Evolutionary conservation across 768 basidiomycete species (phyloP).

Genomic region (Psilocybe azurescens): DNA sequence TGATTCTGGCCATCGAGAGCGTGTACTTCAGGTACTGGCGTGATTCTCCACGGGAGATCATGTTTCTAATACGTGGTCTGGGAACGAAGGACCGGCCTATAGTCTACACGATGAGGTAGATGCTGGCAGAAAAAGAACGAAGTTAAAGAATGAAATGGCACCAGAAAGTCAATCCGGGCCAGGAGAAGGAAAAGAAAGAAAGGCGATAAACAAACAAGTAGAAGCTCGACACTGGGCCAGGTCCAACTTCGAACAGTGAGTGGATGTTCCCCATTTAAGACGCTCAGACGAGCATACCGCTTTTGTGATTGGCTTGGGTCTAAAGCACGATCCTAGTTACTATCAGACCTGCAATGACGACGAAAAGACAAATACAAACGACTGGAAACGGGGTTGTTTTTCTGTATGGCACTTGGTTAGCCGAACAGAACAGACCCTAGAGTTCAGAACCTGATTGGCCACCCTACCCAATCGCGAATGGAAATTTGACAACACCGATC

Average conservation of each 20-base stretch:
- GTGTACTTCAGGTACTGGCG: constrained; percentile 24
- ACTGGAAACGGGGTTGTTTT: neutral
- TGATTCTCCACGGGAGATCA: neutral
- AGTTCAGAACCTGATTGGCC: too few species aligned
- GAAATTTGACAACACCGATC: too few species aligned
- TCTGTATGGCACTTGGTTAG: too few species aligned
- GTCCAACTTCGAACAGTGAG: neutral
- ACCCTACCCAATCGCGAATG: too few species aligned
- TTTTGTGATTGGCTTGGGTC: neutral
- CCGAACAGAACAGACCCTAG: too few species aligned
- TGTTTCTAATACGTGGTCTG: neutral
- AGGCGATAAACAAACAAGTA: neutral
- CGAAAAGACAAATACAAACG: neutral
- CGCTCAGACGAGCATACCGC: neutral
- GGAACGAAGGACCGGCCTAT: neutral
- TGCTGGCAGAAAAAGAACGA: neutral
- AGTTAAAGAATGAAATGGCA: neutral
- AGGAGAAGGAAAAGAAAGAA: neutral
- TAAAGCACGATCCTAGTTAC: neutral
- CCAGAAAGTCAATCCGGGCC: neutral
- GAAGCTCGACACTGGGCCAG: neutral
- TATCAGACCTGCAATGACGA: neutral
- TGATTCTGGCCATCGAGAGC: constrained; percentile 28
- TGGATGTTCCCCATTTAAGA: neutral
- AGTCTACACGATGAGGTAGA: neutral